Evolutionary conservation across 179 eudicot genomes (phyloP).

Genomic region (Pouteria campechiana): DNA sequence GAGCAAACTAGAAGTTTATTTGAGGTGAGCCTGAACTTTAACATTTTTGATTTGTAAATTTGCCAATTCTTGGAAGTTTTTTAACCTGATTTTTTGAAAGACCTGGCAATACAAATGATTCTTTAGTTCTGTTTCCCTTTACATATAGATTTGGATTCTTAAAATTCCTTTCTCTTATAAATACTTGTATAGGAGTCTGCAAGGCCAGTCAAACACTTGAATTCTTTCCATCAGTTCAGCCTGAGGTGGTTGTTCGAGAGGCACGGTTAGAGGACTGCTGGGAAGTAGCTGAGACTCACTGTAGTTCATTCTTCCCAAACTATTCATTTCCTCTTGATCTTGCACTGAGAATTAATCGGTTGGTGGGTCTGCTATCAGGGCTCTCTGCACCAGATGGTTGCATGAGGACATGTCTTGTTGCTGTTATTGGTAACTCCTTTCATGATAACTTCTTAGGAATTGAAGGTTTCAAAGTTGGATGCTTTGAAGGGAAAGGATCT

Average conservation of each 20-base stretch:
- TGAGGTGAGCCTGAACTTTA: too few relatives aligned
- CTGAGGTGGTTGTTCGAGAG: constrained; percentile 80
- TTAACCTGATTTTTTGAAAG: too few relatives aligned
- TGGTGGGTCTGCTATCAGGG: constrained; percentile 70
- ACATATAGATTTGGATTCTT: too few relatives aligned
- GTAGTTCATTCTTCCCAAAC: constrained; percentile 95
- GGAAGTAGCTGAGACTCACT: constrained; percentile 98
- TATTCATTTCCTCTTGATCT: constrained; percentile 83
- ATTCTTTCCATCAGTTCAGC: constrained; percentile 54
- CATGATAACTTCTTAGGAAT: constrained; percentile 42
- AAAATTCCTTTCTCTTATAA: too few relatives aligned
- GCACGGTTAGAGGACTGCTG: constrained; percentile 89
- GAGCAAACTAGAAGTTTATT: too few relatives aligned
- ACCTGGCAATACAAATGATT: too few relatives aligned
- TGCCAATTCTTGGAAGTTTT: too few relatives aligned
- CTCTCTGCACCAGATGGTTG: constrained; percentile 73
- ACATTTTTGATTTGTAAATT: too few relatives aligned
- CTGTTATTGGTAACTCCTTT: constrained; percentile 48
- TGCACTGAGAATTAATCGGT: constrained; percentile 68
- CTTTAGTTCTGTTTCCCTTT: too few relatives aligned
- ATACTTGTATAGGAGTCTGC: constrained; percentile 52
- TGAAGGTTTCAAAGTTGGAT: constrained; percentile 63
- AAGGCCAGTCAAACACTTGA: constrained; percentile 82
- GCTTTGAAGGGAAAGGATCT: constrained; percentile 64
- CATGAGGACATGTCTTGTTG: constrained; percentile 83